Base-by-base conservation (phyloP, 2,329 filamentous ascomycete genomes). In the Nannizziopsis barbatae region DNA sequence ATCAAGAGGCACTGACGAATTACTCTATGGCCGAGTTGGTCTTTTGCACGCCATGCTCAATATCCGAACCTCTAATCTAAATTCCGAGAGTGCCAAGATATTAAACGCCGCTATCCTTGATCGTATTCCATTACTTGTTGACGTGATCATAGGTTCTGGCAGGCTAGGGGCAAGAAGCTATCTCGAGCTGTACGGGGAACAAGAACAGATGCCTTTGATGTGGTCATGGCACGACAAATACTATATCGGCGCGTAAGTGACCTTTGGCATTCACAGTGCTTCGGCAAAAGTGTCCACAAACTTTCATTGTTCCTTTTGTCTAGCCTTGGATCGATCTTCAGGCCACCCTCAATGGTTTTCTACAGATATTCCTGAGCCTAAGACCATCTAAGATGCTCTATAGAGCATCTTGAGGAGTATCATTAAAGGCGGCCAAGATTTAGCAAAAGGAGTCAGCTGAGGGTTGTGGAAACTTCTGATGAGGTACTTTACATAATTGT, bases 11-110 rank as follows among this genome's bases (percentile, higher is more conserved):
- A 60, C 57, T 1, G 67, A 70, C 42, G 67, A 69, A 43, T 52
- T 66, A 30, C 37, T 70, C 3, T 68, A 60, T 49, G 67, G 67
- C 8, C 62, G 67, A 15, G 59, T 61, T 30, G 67, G 67, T 1
- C 52, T 70, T 4, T 48, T 70, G 1, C 65, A 63, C 62, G 52
- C 55, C 1, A 50, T 68, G 4, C 38, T 68, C 37, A 67, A 65
- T 30, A 50, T 68, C 14, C 55, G 65, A 37, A 49, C 53, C 5
- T 57, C 60, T 38, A n/a, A 27, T 5, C 59, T 57, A 17, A 55
- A 60, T 46, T 50, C 55, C 1, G 30, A 56, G 11, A 57, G 56
- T 8, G 41, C 44, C 5, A 52, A 49, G 4, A 46, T 49, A 5
- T 45, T 68, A 5, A 42, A 42, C 1, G 56, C 58, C 2, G 22